A percentile compares a stretch with the other conserved stretches of the same genome.
These are phyloP conservation scores for Tilletia indica DNA, from an alignment of 1,284 basidiomycete species.

Conservation along the genomic window DNA sequence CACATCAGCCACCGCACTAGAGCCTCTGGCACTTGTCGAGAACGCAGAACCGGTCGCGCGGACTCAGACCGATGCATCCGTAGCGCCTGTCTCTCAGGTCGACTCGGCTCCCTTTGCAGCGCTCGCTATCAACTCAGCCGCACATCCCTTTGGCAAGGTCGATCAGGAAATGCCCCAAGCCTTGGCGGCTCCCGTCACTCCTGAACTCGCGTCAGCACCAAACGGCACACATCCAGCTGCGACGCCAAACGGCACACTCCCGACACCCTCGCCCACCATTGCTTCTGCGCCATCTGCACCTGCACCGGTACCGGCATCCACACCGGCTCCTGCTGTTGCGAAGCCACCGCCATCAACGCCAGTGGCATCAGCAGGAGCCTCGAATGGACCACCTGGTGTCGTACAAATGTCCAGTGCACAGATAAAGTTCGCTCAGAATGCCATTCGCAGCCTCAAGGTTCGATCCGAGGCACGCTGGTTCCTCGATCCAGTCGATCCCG, in stretches of 20 bases:
- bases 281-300: constrained; percentile 21
- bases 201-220: no score
- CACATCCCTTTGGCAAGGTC: background rate
- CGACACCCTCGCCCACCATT: constrained; percentile 19
- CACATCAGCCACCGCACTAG: no score
- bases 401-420: constrained; percentile 61
- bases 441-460: constrained; percentile 81
- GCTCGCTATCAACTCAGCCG: background rate
- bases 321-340: constrained; percentile 18
- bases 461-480: constrained; percentile 80
- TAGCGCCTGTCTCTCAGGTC: background rate
- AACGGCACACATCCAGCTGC: no score
- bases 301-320: constrained; percentile 16
- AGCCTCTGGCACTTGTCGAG: no score
- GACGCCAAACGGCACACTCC: background rate
- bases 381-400: constrained; percentile 17
- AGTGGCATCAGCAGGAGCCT: background rate
- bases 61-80: no score
- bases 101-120: background rate
- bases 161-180: background rate
- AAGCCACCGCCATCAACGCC: background rate
- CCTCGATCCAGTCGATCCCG: constrained; percentile 82
- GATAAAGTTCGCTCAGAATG: constrained; percentile 76
- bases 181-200: no score
- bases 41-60: no score